These are phyloP conservation scores for Obba rivulosa DNA, from an alignment of 768 basidiomycete genomes.

Conservation along the genomic window DNA sequence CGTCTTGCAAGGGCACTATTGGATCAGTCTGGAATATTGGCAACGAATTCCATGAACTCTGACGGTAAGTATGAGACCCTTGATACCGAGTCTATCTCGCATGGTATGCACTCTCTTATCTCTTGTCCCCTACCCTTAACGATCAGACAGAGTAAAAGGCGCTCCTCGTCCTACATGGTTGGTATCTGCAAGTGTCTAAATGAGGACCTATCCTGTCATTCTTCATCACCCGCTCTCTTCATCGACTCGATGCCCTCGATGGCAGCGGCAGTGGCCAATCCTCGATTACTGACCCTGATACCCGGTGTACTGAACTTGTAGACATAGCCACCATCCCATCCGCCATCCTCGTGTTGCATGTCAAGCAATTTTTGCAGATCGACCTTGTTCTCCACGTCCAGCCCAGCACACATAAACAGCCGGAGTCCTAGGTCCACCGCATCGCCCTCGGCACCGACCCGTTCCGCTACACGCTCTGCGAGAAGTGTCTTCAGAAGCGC, in stretches of 20 bases:
- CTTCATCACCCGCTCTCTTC: too few relatives aligned
- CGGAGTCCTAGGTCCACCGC: constrained; percentile 54
- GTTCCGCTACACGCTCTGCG: constrained; percentile 42
- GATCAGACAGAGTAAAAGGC: too few relatives aligned
- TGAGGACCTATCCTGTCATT: too few relatives aligned
- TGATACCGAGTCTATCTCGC: too few relatives aligned
- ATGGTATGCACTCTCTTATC: too few relatives aligned
- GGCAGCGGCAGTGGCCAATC: constrained; percentile 49
- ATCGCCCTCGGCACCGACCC: constrained; percentile 44
- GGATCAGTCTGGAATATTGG: too few relatives aligned
- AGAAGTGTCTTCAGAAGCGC: constrained; percentile 36
- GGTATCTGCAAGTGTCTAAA: too few relatives aligned
- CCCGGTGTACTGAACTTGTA: constrained; percentile 49
- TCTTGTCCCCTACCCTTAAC: too few relatives aligned
- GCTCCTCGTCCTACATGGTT: too few relatives aligned
- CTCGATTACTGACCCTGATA: constrained; percentile 47
- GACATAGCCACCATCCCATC: constrained; percentile 51
- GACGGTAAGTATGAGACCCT: too few relatives aligned
- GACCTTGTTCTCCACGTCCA: constrained; percentile 36
- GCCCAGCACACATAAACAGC: constrained; percentile 37
- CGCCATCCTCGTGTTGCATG: constrained; percentile 50
- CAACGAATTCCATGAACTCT: too few relatives aligned
- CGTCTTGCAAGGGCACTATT: too few relatives aligned
- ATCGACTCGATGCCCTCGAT: constrained; percentile 46
- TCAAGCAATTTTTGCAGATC: constrained; percentile 42